Evolutionary conservation across 2,329 filamentous ascomycete genomes (phyloP).

Genomic region (Fusarium sp.): DNA sequence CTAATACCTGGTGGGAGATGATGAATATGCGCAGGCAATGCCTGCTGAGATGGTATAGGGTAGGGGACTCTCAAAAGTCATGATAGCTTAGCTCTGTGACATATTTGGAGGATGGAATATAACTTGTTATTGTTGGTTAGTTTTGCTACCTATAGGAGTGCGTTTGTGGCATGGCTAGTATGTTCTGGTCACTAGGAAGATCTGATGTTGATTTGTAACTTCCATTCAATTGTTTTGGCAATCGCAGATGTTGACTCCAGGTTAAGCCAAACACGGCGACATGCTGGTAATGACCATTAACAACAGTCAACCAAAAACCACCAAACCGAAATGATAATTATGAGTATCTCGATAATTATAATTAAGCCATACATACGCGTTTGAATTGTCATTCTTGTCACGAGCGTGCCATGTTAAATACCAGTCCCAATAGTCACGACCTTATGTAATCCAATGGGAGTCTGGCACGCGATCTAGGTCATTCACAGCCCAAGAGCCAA

Average conservation of each 20-base stretch:
- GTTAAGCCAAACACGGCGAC: background rate
- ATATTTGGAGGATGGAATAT: background rate
- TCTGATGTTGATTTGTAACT: no score
- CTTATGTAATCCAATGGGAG: conserved; percentile 40
- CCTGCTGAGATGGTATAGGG: background rate
- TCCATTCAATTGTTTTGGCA: background rate
- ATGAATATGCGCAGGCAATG: background rate
- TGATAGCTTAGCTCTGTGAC: background rate
- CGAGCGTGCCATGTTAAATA: conserved; percentile 22
- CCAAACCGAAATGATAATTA: background rate
- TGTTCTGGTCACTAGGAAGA: no score
- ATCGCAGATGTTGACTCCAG: background rate
- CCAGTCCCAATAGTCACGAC: conserved; percentile 5
- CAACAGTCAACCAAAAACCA: background rate
- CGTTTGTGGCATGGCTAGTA: no score
- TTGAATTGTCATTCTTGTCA: conserved; percentile 11
- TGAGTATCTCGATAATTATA: background rate
- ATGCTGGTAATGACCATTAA: background rate
- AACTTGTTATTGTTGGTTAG: no score
- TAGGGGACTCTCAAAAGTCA: background rate
- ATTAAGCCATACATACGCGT: background rate
- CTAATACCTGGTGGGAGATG: background rate
- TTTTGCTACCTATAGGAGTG: no score
- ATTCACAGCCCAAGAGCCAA: conserved; percentile 30
- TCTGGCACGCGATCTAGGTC: conserved; percentile 33